Evolutionary conservation across 139 green algal species (phyloP).

Genomic region (Chlamydomonas schloesseri): DNA sequence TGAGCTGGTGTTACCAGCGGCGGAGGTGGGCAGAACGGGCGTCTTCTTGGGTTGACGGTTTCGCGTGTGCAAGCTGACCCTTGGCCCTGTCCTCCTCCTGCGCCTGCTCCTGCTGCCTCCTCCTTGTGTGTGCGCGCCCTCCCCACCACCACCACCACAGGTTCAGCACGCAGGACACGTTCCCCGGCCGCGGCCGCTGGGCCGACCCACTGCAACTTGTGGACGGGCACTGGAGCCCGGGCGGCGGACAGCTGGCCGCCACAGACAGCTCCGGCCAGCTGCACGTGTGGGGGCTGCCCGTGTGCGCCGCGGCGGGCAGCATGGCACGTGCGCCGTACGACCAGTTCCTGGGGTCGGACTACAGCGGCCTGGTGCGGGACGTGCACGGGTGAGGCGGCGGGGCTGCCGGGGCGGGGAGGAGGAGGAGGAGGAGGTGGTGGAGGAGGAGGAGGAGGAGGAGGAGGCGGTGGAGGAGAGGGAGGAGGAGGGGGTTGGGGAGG

Average conservation of each 20-base stretch:
- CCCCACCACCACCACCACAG: too few relatives aligned
- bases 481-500: too few relatives aligned
- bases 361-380: slow-evolving; percentile 52
- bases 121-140: too few relatives aligned
- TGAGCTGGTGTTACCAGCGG: too few relatives aligned
- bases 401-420: neutral
- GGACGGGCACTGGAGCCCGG: slow-evolving; percentile 76
- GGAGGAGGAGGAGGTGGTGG: too few relatives aligned
- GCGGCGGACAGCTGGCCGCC: slow-evolving; percentile 61
- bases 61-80: too few relatives aligned
- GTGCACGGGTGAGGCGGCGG: slow-evolving; percentile 12
- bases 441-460: too few relatives aligned
- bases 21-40: too few relatives aligned
- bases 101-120: neutral
- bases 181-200: slow-evolving; percentile 64
- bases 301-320: slow-evolving; percentile 6
- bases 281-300: slow-evolving; percentile 61
- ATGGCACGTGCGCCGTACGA: slow-evolving; percentile 75
- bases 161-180: slow-evolving; percentile 68
- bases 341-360: slow-evolving; percentile 83
- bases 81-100: neutral
- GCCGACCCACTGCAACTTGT: slow-evolving; percentile 67
- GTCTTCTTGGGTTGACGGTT: too few relatives aligned
- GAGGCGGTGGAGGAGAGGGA: too few relatives aligned
- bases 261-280: slow-evolving; percentile 83